Evolutionary conservation across 2,329 filamentous ascomycete species (phyloP).

Genomic region (Aspergillus sojae): DNA sequence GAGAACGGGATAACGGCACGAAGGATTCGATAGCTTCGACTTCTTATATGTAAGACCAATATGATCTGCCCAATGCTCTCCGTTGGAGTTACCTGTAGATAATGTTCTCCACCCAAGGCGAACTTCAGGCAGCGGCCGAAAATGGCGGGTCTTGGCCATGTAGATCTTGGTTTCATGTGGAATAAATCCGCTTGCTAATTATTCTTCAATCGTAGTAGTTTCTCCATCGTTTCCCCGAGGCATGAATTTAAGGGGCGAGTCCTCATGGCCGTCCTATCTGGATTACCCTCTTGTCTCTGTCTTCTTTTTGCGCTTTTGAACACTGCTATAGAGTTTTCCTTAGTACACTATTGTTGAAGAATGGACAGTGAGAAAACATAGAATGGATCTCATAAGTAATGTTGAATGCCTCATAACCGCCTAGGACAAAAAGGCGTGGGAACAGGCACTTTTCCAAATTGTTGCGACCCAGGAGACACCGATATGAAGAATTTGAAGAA

Average conservation of each 20-base stretch:
- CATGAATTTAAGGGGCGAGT: too few relatives aligned
- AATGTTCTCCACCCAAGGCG: background rate
- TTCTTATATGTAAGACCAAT: background rate
- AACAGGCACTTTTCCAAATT: too few relatives aligned
- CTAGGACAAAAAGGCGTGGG: too few relatives aligned
- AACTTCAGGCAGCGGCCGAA: background rate
- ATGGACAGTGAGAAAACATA: background rate
- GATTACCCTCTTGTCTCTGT: background rate
- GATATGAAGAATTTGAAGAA: background rate
- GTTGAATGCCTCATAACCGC: too few relatives aligned
- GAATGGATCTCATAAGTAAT: background rate
- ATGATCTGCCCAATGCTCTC: background rate
- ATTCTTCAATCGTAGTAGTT: background rate
- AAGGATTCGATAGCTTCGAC: constrained; percentile 2
- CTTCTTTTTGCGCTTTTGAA: background rate
- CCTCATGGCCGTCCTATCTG: background rate
- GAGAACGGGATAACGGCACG: background rate
- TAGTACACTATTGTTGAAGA: too few relatives aligned
- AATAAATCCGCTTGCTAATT: background rate
- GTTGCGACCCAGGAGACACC: background rate
- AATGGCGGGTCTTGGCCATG: background rate
- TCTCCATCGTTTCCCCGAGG: constrained; percentile 4
- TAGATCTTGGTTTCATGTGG: background rate
- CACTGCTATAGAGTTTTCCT: background rate
- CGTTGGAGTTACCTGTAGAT: background rate